A percentile compares a stretch with the other conserved stretches of the same genome.
These are phyloP conservation scores for Azolla pinnata DNA, from an alignment of 75 land plant genomes.

Conservation along the genomic window DNA sequence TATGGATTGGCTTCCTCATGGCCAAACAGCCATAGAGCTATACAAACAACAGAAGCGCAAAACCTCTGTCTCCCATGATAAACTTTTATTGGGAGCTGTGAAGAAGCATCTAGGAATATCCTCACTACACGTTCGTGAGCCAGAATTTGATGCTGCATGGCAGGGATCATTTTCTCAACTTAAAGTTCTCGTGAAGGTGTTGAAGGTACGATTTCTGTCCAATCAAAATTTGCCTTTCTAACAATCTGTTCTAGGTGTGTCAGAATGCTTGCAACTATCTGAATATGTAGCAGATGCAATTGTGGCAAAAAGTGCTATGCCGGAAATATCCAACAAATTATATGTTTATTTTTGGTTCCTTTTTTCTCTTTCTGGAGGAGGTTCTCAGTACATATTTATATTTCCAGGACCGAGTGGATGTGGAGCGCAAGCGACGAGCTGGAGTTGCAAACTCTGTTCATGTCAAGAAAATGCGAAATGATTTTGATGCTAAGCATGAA, in stretches of 20 bases:
- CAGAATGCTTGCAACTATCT: too few species aligned
- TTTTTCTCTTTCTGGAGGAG: too few species aligned
- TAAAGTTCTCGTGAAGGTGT: conserved; percentile 53
- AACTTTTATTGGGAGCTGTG: conserved; percentile 64
- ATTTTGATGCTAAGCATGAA: conserved; percentile 48
- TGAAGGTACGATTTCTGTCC: conserved; percentile 74
- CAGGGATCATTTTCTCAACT: conserved; percentile 42
- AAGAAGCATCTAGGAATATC: conserved; percentile 47
- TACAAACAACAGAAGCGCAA: conserved; percentile 68
- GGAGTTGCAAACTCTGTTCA: conserved; percentile 4
- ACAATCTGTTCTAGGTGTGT: too few species aligned
- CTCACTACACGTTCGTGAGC: neutral
- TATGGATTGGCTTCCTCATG: conserved; percentile 86
- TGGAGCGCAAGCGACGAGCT: conserved; percentile 44
- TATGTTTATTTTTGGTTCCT: too few species aligned
- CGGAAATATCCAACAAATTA: too few species aligned
- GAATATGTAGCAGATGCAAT: too few species aligned
- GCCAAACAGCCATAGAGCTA: conserved; percentile 80
- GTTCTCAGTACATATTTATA: too few species aligned
- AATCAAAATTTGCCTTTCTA: too few species aligned
- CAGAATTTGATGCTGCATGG: conserved; percentile 25
- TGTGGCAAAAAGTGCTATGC: too few species aligned
- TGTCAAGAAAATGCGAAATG: conserved; percentile 43
- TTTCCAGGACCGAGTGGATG: conserved; percentile 47
- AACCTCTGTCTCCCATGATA: conserved; percentile 93